These are phyloP conservation scores for Entomortierella lignicola DNA, from an alignment of 192 early-diverging fungal genomes.

Conservation along the genomic window DNA sequence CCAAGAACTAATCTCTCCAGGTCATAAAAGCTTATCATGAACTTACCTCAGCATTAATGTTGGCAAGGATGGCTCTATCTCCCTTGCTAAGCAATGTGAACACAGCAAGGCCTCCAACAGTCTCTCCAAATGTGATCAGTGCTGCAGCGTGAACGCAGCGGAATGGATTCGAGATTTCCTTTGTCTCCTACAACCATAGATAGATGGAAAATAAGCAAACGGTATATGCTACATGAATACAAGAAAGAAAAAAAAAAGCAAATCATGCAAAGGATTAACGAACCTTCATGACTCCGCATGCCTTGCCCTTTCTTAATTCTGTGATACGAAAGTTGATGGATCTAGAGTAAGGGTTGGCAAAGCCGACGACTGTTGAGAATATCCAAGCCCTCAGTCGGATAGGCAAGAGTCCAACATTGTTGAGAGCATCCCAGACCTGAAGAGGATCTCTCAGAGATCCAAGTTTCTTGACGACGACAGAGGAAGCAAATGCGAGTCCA, in stretches of 20 bases:
- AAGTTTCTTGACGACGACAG: conserved; percentile 40
- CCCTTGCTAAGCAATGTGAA: conserved; percentile 59
- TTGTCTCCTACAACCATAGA: conserved; percentile 57
- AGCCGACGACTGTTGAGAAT: conserved; percentile 57
- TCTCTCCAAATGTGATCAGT: conserved; percentile 67
- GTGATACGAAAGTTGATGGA: conserved; percentile 67
- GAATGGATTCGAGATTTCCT: conserved; percentile 62
- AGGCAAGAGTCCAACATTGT: conserved; percentile 53
- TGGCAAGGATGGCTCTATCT: conserved; percentile 61
- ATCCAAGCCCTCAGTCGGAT: conserved; percentile 60
- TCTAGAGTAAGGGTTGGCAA: conserved; percentile 62
- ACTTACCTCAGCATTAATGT: conserved; percentile 63
- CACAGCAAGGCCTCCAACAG: conserved; percentile 63
- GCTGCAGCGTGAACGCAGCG: conserved; percentile 65
- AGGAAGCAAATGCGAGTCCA: conserved; percentile 3
- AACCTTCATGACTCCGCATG: conserved; percentile 68
- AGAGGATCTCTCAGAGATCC: conserved; percentile 54
- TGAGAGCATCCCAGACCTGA: conserved; percentile 62
- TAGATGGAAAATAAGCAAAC: neutral
- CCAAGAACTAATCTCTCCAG: too few relatives aligned
- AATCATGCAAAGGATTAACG: neutral
- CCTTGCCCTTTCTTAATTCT: conserved; percentile 64
- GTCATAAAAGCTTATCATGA: neutral
- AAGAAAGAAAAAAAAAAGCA: neutral
- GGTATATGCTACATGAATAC: neutral